Percentiles rank a stretch among this genome's conserved stretches.
phyloP scores from a whole-genome alignment of 371 early-diverging fungal genomes.

The Capillidium rhysosporum region DNA sequence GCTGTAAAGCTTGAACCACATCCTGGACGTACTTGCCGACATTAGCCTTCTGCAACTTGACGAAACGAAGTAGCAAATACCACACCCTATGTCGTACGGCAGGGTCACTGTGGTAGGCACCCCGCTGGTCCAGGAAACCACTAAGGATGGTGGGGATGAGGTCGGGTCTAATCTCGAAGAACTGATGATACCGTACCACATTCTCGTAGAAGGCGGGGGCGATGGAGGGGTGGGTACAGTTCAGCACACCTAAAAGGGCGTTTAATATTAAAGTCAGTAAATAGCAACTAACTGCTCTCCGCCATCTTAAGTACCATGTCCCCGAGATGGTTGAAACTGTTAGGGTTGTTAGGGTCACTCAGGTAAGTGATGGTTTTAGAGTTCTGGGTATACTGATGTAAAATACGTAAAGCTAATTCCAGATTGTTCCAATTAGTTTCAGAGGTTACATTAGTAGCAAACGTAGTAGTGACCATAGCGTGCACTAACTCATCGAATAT shows the following conservation, averaged over 20 bases:
- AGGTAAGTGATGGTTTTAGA: constrained; percentile 36
- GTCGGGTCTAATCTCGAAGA: constrained; percentile 47
- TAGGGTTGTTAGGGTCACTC: constrained; percentile 14
- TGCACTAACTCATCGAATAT: constrained; percentile 33
- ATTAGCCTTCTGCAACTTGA: constrained; percentile 42
- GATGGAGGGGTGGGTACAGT: constrained; percentile 63
- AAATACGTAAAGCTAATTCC: constrained; percentile 56
- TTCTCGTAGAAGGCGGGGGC: constrained; percentile 58
- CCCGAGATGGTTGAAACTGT: constrained; percentile 37
- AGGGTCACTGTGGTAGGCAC: constrained; percentile 48
- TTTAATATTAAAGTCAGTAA: neutral
- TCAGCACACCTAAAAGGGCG: constrained; percentile 27
- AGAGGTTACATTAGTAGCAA: constrained; percentile 22
- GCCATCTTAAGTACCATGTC: constrained; percentile 53
- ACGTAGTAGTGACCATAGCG: constrained; percentile 30
- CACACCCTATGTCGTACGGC: constrained; percentile 61
- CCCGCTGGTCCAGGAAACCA: constrained; percentile 57
- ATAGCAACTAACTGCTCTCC: constrained; percentile 20
- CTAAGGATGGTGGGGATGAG: constrained; percentile 45
- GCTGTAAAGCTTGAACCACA: constrained; percentile 12
- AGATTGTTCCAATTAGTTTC: constrained; percentile 53
- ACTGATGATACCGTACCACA: constrained; percentile 45
- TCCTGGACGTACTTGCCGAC: constrained; percentile 40
- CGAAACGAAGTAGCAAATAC: constrained; percentile 77
- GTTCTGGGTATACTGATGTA: constrained; percentile 51